phyloP scores from a whole-genome alignment of 352 stramenopile species.

The Plasmopara halstedii region DNA sequence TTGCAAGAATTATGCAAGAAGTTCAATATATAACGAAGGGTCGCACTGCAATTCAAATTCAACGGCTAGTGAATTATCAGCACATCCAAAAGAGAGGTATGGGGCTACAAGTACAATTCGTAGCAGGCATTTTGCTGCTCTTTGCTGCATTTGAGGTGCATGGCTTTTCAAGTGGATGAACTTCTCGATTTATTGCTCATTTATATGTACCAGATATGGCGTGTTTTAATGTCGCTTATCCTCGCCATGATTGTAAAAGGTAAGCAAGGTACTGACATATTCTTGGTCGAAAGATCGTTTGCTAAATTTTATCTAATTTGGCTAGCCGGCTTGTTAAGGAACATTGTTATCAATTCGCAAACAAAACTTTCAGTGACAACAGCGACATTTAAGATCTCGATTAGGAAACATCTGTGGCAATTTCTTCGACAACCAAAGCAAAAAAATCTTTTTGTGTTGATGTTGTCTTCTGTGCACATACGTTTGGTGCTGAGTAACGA shows the following conservation, averaged over 20 bases:
- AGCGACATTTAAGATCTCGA: slow-evolving; percentile 28
- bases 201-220: slow-evolving; percentile 14
- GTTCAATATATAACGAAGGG: too few relatives aligned
- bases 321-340: slow-evolving; percentile 37
- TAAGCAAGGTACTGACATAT: not conserved
- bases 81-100: slow-evolving; percentile 1
- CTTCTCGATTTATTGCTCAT: too few relatives aligned
- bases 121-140: slow-evolving; percentile 6
- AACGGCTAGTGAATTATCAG: not conserved
- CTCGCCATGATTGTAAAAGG: slow-evolving; percentile 15
- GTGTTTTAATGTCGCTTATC: slow-evolving; percentile 9
- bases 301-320: not conserved
- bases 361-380: slow-evolving; percentile 42
- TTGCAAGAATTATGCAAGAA: too few relatives aligned
- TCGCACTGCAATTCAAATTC: too few relatives aligned
- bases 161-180: not conserved
- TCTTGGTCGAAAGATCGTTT: not conserved
- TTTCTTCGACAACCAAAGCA: slow-evolving; percentile 42
- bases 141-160: slow-evolving; percentile 14
- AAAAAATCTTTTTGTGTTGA: slow-evolving; percentile 34
- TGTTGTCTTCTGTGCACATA: slow-evolving; percentile 31
- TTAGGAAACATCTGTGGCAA: slow-evolving; percentile 45
- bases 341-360: slow-evolving; percentile 31
- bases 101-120: slow-evolving; percentile 11
- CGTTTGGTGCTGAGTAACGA: slow-evolving; percentile 14